These are phyloP conservation scores for Trichoderma cornu-damae DNA, from an alignment of 2,329 filamentous ascomycete species.

Conservation along the genomic window DNA sequence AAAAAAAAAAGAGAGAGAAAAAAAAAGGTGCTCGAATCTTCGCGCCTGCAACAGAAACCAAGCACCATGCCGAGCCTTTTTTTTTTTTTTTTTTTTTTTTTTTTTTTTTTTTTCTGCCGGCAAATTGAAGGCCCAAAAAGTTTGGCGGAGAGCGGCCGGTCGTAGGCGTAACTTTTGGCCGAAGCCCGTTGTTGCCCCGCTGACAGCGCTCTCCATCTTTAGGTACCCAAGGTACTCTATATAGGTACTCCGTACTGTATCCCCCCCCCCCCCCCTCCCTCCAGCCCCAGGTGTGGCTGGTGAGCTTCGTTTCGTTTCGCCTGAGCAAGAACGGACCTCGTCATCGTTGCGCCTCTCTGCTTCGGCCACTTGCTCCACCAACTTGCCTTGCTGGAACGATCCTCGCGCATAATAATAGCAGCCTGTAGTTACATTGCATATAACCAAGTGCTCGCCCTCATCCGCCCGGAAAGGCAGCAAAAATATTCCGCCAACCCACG, in stretches of 20 bases:
- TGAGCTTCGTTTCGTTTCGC: neutral
- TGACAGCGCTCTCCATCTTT: neutral
- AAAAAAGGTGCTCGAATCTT: conserved; percentile 5
- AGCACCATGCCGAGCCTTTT: conserved; percentile 23
- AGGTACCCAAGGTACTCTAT: neutral
- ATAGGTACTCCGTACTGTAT: neutral
- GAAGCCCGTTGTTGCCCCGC: neutral
- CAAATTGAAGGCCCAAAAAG: conserved; percentile 5
- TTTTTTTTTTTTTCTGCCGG: conserved; percentile 27
- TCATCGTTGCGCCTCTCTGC: conserved; percentile 28
- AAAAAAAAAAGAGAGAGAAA: too few species aligned
- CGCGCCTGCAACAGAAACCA: conserved; percentile 7
- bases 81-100: conserved; percentile 31
- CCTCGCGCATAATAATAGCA: conserved; percentile 7
- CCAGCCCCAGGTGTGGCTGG: conserved; percentile 1
- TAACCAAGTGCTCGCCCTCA: neutral
- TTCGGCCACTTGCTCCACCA: conserved; percentile 16
- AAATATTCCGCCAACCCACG: conserved; percentile 1
- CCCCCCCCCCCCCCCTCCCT: neutral
- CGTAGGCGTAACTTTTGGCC: conserved; percentile 21
- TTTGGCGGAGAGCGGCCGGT: conserved; percentile 20
- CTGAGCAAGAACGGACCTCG: conserved; percentile 21
- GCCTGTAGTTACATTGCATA: neutral
- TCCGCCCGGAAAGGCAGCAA: conserved; percentile 15
- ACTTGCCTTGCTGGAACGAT: conserved; percentile 7